A percentile compares a stretch with the other conserved stretches of the same genome.
These are phyloP conservation scores for Platanthera guangdongensis DNA, from an alignment of 106 monocot species.

Conservation along the genomic window DNA sequence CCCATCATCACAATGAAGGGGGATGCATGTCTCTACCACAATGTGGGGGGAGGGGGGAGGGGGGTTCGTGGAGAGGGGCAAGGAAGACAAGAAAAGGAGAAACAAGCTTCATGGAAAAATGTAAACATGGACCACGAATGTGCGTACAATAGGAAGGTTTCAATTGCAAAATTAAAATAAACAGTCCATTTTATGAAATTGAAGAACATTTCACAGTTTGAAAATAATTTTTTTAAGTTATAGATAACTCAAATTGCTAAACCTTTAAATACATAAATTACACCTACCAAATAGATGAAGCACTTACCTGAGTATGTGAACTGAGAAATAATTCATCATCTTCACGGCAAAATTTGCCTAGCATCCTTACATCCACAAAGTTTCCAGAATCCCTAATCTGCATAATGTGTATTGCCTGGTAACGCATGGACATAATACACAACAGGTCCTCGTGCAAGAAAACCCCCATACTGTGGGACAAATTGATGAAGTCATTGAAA, in stretches of 20 bases:
- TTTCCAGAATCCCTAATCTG: conserved; percentile 90
- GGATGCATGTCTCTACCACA: background rate
- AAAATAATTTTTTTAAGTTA: background rate
- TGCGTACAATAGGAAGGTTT: background rate
- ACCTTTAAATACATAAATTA: background rate
- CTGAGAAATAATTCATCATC: conserved; percentile 90
- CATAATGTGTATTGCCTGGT: conserved; percentile 83
- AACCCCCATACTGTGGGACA: conserved; percentile 74
- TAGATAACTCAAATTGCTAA: background rate
- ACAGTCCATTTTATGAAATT: background rate
- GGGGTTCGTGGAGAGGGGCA: background rate
- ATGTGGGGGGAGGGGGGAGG: background rate
- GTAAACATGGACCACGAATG: background rate
- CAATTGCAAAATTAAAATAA: background rate
- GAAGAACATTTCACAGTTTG: background rate
- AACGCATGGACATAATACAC: conserved; percentile 80
- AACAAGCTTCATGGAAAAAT: background rate
- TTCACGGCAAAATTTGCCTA: conserved; percentile 82
- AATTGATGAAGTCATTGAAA: conserved; percentile 80
- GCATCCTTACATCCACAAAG: conserved; percentile 70
- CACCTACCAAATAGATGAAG: background rate
- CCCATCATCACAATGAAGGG: no score
- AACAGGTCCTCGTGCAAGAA: conserved; percentile 88
- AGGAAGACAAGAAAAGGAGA: background rate
- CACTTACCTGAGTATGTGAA: conserved; percentile 63